Conservation (phyloP, 768 basidiomycete species). For the Porpolomopsis calyptriformis region DNA sequence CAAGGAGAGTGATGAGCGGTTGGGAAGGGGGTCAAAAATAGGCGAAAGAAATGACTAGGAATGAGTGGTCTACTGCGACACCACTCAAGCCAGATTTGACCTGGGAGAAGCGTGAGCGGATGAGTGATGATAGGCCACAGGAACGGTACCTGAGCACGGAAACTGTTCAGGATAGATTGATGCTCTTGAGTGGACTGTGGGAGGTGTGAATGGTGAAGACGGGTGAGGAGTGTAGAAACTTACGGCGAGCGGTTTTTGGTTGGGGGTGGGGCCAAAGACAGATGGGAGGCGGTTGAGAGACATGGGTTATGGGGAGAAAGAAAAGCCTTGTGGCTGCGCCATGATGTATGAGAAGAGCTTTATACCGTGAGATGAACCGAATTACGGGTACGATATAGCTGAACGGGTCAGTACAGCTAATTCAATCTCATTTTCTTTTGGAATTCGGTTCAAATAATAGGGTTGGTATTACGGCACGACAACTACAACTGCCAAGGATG, state of each 20-base stretch:
- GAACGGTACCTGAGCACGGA: constrained; percentile 30
- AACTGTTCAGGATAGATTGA: constrained; percentile 25
- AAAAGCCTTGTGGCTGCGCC: too few species aligned
- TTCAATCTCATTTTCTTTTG: background rate
- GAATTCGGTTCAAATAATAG: background rate
- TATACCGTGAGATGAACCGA: constrained; percentile 3
- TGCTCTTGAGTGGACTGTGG: background rate
- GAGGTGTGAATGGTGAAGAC: too few species aligned
- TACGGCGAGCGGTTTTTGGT: too few species aligned
- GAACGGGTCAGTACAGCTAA: background rate
- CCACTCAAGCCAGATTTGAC: constrained; percentile 33
- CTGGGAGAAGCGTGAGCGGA: constrained; percentile 15
- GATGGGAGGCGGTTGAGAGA: constrained; percentile 3
- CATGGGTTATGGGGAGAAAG: background rate
- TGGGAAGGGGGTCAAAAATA: background rate
- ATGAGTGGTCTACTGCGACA: constrained; percentile 26
- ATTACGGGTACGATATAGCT: background rate
- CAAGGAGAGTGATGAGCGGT: background rate
- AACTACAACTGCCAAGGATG: constrained; percentile 36
- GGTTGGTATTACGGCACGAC: background rate
- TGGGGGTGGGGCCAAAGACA: background rate
- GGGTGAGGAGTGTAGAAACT: too few species aligned
- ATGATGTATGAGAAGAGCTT: background rate
- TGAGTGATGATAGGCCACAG: background rate
- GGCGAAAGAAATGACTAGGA: constrained; percentile 28